Evolutionary conservation across 2,329 filamentous ascomycete species (phyloP).

Genomic region (Diaporthe sp.): DNA sequence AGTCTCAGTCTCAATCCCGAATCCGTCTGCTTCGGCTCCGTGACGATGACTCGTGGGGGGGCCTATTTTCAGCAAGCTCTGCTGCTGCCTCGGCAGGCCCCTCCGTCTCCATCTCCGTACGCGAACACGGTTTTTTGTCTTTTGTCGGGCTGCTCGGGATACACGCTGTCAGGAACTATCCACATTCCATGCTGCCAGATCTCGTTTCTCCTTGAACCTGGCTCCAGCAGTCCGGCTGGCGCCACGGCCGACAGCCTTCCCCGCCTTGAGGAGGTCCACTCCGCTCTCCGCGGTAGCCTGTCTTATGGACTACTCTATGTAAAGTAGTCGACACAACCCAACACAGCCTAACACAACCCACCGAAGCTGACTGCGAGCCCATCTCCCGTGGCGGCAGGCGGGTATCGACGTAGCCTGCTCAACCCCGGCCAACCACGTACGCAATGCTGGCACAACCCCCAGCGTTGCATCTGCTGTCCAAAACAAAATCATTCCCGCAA

Average conservation of each 20-base stretch:
- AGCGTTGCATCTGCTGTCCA: conserved; percentile 1
- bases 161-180: not conserved
- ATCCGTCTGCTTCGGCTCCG: conserved; percentile 8
- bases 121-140: not conserved
- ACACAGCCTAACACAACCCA: conserved; percentile 1
- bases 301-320: not conserved
- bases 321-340: not conserved
- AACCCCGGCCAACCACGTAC: not conserved
- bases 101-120: not conserved
- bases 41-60: conserved; percentile 14
- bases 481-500: not conserved
- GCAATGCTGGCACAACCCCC: not conserved
- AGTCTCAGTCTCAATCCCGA: conserved; percentile 1
- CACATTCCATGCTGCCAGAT: not conserved
- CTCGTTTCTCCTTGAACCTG: not conserved
- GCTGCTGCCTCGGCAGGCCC: not conserved
- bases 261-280: conserved; percentile 26
- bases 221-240: conserved; percentile 29
- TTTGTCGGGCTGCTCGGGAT: not conserved
- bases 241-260: conserved; percentile 35
- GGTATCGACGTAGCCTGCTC: conserved; percentile 4
- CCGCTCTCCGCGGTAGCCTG: not conserved
- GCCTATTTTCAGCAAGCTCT: conserved; percentile 10
- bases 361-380: conserved; percentile 6
- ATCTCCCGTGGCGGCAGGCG: not conserved